A percentile compares a stretch with the other conserved stretches of the same genome.
Conservation (phyloP, 176 grass and related monocot species). For the Ampelocalamus luodianensis region DNA sequence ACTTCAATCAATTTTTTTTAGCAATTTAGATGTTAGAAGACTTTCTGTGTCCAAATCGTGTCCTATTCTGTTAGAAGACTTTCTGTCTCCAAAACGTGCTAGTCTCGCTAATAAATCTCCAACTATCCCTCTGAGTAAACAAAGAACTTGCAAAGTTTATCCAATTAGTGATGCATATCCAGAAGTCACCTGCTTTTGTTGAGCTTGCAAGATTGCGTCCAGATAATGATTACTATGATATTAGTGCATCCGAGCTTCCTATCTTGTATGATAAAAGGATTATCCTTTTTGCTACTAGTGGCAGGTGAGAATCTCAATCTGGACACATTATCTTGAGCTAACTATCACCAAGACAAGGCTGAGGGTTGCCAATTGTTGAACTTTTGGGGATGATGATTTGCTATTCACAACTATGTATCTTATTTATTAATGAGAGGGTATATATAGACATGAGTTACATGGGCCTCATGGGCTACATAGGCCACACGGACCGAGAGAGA, state of each 20-base stretch:
- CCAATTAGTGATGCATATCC: constrained; percentile 42
- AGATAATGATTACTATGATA: not conserved
- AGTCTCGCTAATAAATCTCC: not conserved
- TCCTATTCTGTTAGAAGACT: not conserved
- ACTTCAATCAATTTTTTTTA: not conserved
- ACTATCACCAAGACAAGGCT: not conserved
- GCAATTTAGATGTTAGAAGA: not conserved
- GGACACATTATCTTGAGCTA: not conserved
- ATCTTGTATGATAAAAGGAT: constrained; percentile 45
- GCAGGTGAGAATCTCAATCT: constrained; percentile 34
- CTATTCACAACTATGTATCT: too few relatives aligned
- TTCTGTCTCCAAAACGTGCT: not conserved
- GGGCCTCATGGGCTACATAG: too few relatives aligned
- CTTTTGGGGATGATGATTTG: too few relatives aligned
- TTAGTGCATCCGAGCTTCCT: constrained; percentile 29
- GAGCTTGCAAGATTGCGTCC: constrained; percentile 18
- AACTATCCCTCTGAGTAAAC: constrained; percentile 31
- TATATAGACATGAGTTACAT: too few relatives aligned
- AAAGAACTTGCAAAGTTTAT: constrained; percentile 39
- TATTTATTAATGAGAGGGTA: too few relatives aligned
- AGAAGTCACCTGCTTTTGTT: constrained; percentile 44
- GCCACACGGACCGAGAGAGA: too few relatives aligned
- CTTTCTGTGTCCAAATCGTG: not conserved
- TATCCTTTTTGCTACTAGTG: constrained; percentile 35
- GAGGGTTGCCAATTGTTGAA: not conserved